Percentiles rank a stretch among this genome's conserved stretches.
Conservation (phyloP, 495 filamentous ascomycete species). For the Aspergillus nanangensis region DNA sequence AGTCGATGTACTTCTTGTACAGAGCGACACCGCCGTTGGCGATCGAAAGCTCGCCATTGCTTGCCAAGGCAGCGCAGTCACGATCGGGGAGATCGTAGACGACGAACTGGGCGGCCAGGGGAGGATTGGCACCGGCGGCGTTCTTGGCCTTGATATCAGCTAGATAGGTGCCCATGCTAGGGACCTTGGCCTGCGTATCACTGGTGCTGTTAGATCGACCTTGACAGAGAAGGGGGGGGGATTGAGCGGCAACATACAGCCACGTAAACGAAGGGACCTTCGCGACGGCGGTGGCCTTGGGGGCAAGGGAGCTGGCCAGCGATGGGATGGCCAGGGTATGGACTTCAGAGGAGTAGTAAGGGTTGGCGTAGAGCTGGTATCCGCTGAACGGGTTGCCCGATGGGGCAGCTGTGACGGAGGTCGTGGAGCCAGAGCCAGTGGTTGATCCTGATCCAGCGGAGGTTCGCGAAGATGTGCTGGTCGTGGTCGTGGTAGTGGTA, state of each 20-base stretch:
- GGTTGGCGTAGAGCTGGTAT: constrained; percentile 51
- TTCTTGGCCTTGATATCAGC: constrained; percentile 51
- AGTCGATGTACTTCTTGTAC: constrained; percentile 71
- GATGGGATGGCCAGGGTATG: constrained; percentile 47
- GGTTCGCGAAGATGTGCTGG: not conserved
- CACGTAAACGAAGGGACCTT: constrained; percentile 66
- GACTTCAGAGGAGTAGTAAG: constrained; percentile 54
- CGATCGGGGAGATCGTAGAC: constrained; percentile 75
- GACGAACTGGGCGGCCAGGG: constrained; percentile 53
- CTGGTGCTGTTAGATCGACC: constrained; percentile 13
- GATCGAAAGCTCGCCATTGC: constrained; percentile 70
- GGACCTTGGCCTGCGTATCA: constrained; percentile 56
- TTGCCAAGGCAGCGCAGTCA: constrained; percentile 71
- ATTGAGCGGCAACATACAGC: constrained; percentile 55
- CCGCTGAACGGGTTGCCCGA: constrained; percentile 40
- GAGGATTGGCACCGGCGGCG: constrained; percentile 45
- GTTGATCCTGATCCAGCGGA: not conserved
- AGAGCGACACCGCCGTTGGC: constrained; percentile 50
- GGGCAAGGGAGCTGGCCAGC: constrained; percentile 28
- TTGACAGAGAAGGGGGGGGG: not conserved
- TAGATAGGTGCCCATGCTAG: constrained; percentile 52
- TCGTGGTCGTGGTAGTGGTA: constrained; percentile 3
- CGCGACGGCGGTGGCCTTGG: constrained; percentile 48
- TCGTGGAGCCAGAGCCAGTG: not conserved
- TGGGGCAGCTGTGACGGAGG: not conserved